Conservation (phyloP, 139 green algal genomes). For the Coelastrella sp. region DNA sequence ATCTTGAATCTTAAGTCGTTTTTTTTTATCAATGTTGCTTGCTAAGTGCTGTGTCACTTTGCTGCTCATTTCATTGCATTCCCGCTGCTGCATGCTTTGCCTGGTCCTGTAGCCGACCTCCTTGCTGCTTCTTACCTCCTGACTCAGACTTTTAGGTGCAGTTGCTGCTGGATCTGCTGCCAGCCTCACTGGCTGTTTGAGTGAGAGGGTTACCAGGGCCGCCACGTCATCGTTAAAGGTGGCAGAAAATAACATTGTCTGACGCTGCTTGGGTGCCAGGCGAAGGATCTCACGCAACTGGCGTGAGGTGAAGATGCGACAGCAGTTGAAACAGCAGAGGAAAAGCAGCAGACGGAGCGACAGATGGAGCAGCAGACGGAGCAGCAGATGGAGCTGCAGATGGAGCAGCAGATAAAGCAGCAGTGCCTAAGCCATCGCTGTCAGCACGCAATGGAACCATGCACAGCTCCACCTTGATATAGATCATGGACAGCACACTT, state of each 20-base stretch:
- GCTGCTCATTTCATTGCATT: too few species aligned
- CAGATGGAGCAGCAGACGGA: not conserved
- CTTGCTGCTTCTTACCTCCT: constrained; percentile 72
- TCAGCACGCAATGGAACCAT: too few species aligned
- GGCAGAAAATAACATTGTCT: constrained; percentile 96
- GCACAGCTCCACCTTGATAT: too few species aligned
- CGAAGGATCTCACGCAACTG: constrained; percentile 90
- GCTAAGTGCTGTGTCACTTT: too few species aligned
- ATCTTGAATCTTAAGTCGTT: too few species aligned
- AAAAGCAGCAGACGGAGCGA: not conserved
- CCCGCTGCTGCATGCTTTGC: too few species aligned
- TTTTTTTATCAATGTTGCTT: too few species aligned
- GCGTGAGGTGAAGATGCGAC: not conserved
- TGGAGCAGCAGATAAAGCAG: not conserved
- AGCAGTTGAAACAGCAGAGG: not conserved
- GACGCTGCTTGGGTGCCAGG: constrained; percentile 84
- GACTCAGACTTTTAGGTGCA: constrained; percentile 79
- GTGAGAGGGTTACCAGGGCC: constrained; percentile 79
- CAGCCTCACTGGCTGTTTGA: constrained; percentile 90
- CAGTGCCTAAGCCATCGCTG: not conserved
- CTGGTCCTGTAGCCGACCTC: too few species aligned
- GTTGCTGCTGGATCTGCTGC: constrained; percentile 82
- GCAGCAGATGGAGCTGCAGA: not conserved
- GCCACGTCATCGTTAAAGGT: constrained; percentile 78
- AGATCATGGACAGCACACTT: too few species aligned